Evolutionary conservation across 2,329 filamentous ascomycete species (phyloP), one percentile per base, ranked within the genome.

Genomic region (Penicillium sp.): DNA sequence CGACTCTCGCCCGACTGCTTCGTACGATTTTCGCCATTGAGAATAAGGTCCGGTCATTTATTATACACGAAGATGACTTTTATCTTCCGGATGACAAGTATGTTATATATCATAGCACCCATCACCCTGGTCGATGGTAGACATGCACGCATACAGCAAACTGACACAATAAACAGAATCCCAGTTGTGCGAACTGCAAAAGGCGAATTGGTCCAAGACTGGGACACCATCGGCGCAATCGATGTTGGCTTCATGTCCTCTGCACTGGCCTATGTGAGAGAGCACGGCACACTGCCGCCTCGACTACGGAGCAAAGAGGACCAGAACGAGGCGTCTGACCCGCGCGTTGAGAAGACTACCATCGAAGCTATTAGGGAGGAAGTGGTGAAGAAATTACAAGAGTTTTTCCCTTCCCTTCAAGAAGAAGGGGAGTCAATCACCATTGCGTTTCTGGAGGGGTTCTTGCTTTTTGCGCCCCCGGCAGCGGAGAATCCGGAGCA

Each of bases 31-130:
- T 97, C 66, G 86, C 86, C 8, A 62, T 66, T 64, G 56, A 60
- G 5, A 52, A 53, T 20, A 57, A 50, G 16, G 26, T 72, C 8
- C 65, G 63, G 5, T 67, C 73, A 0, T 93, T 91, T 67, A 89
- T 97, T 66, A 81, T 99, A 21, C 94, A 99, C 71, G 86, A 96
- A 71, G 94, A 99, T 76, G 94, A 99, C 73, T 99, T 97, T 71
- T 99, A 96, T 77, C 86, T 85, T 62, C 79, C 89, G 1, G 93
- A 97, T 69, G 75, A 81, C 28, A 81, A 91, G 82, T 90, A 66
- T 67, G 81, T 73, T 42, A 21, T 26, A n/a, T 28, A 30, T 21
- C 6, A 4, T 28, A 28, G 8, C 5, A 18, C 24, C 24, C 4
- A 21, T 0, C 11, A 28, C 8, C 26, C 11, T n/a, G n/a, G 5